These are phyloP conservation scores for Cyclotella atomus DNA, from an alignment of 108 stramenopile genomes.

Conservation along the genomic window DNA sequence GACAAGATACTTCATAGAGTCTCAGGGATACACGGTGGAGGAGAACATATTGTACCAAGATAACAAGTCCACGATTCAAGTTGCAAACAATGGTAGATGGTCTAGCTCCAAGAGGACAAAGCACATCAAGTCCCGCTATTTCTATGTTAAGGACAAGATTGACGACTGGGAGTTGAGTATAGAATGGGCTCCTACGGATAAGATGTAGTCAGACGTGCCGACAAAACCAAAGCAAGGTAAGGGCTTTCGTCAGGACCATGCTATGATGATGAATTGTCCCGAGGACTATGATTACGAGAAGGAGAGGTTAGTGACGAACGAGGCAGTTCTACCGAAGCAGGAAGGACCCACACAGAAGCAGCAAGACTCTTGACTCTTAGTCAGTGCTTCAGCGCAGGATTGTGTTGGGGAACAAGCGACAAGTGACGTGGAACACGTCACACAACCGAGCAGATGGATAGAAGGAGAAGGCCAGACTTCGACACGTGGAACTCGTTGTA, in stretches of 20 bases:
- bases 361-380: background rate
- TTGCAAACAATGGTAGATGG: background rate
- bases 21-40: background rate
- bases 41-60: background rate
- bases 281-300: background rate
- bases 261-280: background rate
- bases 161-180: background rate
- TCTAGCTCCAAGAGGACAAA: background rate
- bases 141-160: background rate
- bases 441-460: no score
- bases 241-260: background rate
- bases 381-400: background rate
- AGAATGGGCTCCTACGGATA: background rate
- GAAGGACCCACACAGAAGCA: no score
- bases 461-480: no score
- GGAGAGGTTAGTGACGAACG: background rate
- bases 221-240: background rate
- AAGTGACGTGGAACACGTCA: no score
- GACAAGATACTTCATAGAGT: background rate
- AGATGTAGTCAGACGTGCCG: background rate
- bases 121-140: background rate
- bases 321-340: background rate
- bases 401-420: no score
- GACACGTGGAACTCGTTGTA: no score
- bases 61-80: background rate